These are phyloP conservation scores for Penicillium maclennaniae DNA, from an alignment of 495 filamentous ascomycete species.

Conservation along the genomic window DNA sequence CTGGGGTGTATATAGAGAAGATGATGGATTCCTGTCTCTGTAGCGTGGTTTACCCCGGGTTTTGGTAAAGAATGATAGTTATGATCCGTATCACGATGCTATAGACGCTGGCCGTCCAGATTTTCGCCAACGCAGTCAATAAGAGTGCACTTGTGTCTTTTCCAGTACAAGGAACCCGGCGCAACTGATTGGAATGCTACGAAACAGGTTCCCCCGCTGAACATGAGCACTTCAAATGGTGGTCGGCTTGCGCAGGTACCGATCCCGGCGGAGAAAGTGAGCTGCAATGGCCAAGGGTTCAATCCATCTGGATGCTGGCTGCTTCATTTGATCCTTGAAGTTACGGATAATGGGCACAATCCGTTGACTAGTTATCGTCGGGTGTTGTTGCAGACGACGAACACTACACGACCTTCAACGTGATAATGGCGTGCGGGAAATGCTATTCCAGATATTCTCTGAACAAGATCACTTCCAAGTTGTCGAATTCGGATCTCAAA, in stretches of 20 bases:
- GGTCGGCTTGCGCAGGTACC: constrained; percentile 28
- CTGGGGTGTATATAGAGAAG: too few species aligned
- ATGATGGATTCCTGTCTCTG: too few species aligned
- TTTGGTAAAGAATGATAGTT: not conserved
- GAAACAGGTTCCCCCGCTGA: constrained; percentile 33
- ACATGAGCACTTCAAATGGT: constrained; percentile 24
- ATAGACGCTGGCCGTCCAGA: constrained; percentile 7
- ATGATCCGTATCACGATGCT: constrained; percentile 4
- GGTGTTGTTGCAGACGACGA: constrained; percentile 1
- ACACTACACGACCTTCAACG: not conserved
- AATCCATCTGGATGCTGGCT: constrained; percentile 28
- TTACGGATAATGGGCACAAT: constrained; percentile 13
- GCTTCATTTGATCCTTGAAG: constrained; percentile 41
- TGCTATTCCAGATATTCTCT: too few species aligned
- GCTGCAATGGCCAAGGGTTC: constrained; percentile 24
- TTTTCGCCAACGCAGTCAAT: constrained; percentile 5
- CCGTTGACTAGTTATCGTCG: constrained; percentile 3
- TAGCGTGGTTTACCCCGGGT: too few species aligned
- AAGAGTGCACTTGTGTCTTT: constrained; percentile 5
- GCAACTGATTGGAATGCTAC: constrained; percentile 39
- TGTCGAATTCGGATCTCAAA: too few species aligned
- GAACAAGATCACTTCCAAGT: too few species aligned
- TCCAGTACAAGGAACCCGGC: constrained; percentile 42
- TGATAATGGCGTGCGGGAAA: not conserved
- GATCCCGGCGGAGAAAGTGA: constrained; percentile 31